Evolutionary conservation across 1,139 yeast genomes (phyloP), one percentile per base, ranked within the genome.

Genomic region (Yamadazyma siamensis): DNA sequence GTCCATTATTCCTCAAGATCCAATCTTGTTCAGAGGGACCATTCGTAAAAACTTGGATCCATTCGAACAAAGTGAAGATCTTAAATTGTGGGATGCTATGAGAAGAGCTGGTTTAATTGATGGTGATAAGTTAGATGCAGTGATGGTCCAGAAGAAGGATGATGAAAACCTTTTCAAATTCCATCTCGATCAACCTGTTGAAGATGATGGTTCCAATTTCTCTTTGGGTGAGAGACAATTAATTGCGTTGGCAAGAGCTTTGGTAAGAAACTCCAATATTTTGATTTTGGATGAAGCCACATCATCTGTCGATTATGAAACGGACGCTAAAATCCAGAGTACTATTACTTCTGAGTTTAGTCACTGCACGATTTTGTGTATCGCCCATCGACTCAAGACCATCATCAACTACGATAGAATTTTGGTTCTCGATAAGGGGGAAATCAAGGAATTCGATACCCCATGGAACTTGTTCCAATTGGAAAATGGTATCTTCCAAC

Each of bases 1-100:
- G 18, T 71, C 86, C 3, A 81, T 81, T 38, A 81, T 81, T 44
- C 89, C 89, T n/a, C 89, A 81, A 54, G 89, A 81, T 41, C 88
- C 89, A 2, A 83, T 79, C 2, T 56, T 81, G 38, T 81, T 81
- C 62, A 71, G 72, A 42, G 88, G 88, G 10, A 65, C 82, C 0
- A 67, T 81, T 21, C 62, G 87, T 38, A 65, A 71, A 46, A 81
- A 81, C 46, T 59, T 81, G 49, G 89, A 81, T 52, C 89, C 89
- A 4, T 80, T 80, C 45, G 63, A 65, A 17, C 57, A 60, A 26
- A 56, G 69, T 36, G 41, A 63, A 4, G 88, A 81, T 45, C 65
- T 59, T 5, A 67, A 61, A 28, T 65, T 81, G 39, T 71, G 75
- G 75, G 71, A 65, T 46, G 64, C 75, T 1, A 54, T 73, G 43